Base-by-base conservation (phyloP, 768 basidiomycete species). In the Pulveroboletus sp. region DNA sequence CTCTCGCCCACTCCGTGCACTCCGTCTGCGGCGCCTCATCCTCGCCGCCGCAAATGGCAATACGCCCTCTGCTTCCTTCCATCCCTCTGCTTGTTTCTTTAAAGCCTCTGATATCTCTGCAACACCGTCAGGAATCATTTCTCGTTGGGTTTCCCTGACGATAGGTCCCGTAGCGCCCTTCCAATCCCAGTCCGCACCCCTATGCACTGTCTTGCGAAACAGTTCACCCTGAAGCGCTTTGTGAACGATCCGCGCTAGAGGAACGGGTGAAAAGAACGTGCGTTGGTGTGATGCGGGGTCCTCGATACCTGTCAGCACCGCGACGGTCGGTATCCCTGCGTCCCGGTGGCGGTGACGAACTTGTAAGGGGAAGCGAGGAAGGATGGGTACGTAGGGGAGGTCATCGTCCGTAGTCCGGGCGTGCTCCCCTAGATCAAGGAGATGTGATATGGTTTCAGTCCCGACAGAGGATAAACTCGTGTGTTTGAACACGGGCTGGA, bases 131-230 rank as follows among this genome's bases (percentile, higher is more conserved):
- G 57, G 58, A 7, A 65, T 35, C 65, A 67, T 63, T 35, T 57
- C 56, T 6, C 27, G 43, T 10, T 13, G 44, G 1, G 64, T 51
- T 31, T 59, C 51, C 26, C 44, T 39, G 18, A 67, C 0, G 15
- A 67, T 67, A 11, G 32, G 32, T 4, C 18, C 39, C 3, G 24
- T 51, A 2, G 52, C 48, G 7, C 45, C 49, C 17, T 51, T 63
- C 64, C 66, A 65, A 17, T 63, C 58, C 64, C 66, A 63, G 11
- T 50, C 63, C 3, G 32, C 26, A 15, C 38, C 37, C 2, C 55
- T 51, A 18, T 46, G 50, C n/a, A 56, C 39, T 15, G 53, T 55
- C 33, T 68, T 68, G 35, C 41, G 60, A 14, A 54, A 64, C 11
- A 66, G 33, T 26, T 38, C 53, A 2, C 59, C 59, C 6, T 64